A percentile compares a stretch with the other conserved stretches of the same genome.
phyloP scores from a whole-genome alignment of 495 filamentous ascomycete species.

The Aspergillus saccharolyticus region DNA sequence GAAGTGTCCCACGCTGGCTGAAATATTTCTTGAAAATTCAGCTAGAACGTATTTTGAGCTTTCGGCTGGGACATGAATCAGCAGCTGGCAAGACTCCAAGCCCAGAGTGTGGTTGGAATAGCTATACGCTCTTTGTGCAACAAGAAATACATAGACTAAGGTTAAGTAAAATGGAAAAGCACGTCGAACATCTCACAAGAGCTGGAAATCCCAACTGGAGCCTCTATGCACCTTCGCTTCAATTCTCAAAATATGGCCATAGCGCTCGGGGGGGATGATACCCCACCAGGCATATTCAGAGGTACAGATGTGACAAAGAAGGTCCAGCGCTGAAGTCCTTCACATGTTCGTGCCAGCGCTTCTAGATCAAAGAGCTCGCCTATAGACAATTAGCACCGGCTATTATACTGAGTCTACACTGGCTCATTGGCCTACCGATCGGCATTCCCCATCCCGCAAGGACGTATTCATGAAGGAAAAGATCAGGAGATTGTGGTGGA shows the following conservation, averaged over 20 bases:
- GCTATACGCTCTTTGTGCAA: too few relatives aligned
- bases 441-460: conserved; percentile 54
- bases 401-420: background rate
- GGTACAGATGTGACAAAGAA: conserved; percentile 53
- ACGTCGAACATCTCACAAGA: too few relatives aligned
- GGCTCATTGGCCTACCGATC: conserved; percentile 35
- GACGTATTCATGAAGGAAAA: conserved; percentile 48
- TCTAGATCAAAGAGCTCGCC: conserved; percentile 54
- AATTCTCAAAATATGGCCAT: conserved; percentile 41
- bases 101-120: too few relatives aligned
- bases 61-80: too few relatives aligned
- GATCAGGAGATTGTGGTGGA: conserved; percentile 25
- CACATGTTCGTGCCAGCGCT: conserved; percentile 39
- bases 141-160: too few relatives aligned
- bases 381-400: conserved; percentile 1
- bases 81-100: too few relatives aligned
- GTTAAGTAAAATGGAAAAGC: too few relatives aligned
- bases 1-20: too few relatives aligned
- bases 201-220: too few relatives aligned
- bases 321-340: conserved; percentile 41
- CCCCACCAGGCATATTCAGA: conserved; percentile 49
- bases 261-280: conserved; percentile 43
- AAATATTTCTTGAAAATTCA: too few relatives aligned
- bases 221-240: too few relatives aligned
- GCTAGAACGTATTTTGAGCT: too few relatives aligned